Conservation (phyloP, 345 rosid species). For the Moricandia moricandioides region DNA sequence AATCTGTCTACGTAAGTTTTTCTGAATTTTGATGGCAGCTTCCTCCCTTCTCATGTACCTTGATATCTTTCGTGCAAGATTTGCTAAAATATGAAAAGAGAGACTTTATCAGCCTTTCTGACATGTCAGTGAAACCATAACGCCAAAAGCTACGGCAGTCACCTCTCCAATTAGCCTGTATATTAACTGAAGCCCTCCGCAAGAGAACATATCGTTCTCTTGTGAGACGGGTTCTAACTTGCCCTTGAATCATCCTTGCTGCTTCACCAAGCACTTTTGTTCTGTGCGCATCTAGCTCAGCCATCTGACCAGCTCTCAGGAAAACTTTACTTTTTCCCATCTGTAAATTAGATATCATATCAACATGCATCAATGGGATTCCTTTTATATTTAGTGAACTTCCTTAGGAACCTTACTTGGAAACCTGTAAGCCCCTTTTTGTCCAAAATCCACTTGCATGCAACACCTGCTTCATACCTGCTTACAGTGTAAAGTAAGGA, state of each 20-base stretch:
- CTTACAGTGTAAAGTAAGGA: slow-evolving; percentile 20
- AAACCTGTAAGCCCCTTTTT: slow-evolving; percentile 59
- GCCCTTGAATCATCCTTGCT: slow-evolving; percentile 66
- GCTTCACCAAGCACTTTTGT: slow-evolving; percentile 49
- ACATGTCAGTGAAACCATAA: slow-evolving; percentile 6
- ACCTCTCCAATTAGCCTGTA: slow-evolving; percentile 91
- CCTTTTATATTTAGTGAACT: slow-evolving; percentile 1
- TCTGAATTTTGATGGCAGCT: slow-evolving; percentile 76
- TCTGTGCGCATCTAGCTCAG: slow-evolving; percentile 70
- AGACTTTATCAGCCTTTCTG: slow-evolving; percentile 6
- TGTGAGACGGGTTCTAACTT: slow-evolving; percentile 40
- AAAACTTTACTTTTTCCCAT: slow-evolving; percentile 73
- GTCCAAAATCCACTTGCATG: slow-evolving; percentile 75
- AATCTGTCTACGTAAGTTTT: slow-evolving; percentile 56
- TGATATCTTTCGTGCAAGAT: slow-evolving; percentile 43
- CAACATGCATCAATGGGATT: slow-evolving; percentile 8
- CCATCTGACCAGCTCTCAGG: slow-evolving; percentile 78
- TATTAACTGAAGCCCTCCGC: slow-evolving; percentile 51
- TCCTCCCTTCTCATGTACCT: slow-evolving; percentile 45
- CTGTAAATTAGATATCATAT: slow-evolving; percentile 44
- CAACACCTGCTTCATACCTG: slow-evolving; percentile 70
- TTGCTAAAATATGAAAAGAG: slow-evolving; percentile 43
- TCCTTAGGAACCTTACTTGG: slow-evolving; percentile 51
- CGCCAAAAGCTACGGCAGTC: slow-evolving; percentile 12
- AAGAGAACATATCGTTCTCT: slow-evolving; percentile 47